Percentiles rank a stretch among this genome's conserved stretches.
Conservation (phyloP, 805 yeast genomes). For the Zygosaccharomyces pseudorouxii region DNA sequence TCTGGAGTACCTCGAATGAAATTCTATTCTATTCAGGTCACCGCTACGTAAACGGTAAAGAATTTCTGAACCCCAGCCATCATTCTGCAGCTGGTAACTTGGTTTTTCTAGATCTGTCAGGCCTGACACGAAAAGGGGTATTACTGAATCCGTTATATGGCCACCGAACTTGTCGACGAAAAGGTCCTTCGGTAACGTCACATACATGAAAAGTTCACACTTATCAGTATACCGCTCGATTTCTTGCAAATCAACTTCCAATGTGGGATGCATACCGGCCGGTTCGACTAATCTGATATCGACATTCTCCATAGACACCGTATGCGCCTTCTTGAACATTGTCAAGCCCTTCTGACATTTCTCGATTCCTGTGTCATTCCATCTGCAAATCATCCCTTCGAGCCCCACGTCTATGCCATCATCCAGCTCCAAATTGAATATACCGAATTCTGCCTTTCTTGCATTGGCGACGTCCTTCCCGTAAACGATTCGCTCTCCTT, state of each 20-base stretch:
- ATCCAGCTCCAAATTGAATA: slow-evolving; percentile 26
- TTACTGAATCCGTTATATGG: not conserved
- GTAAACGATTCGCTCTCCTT: slow-evolving; percentile 7
- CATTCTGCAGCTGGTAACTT: slow-evolving; percentile 36
- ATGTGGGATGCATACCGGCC: slow-evolving; percentile 38
- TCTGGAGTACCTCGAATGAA: slow-evolving; percentile 49
- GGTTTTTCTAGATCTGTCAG: slow-evolving; percentile 57
- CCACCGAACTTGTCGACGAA: slow-evolving; percentile 47
- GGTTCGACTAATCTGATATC: slow-evolving; percentile 27
- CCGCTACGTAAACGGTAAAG: slow-evolving; percentile 36
- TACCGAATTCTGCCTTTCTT: slow-evolving; percentile 27
- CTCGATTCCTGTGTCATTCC: slow-evolving; percentile 21
- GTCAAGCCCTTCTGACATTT: slow-evolving; percentile 30
- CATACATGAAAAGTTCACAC: slow-evolving; percentile 43
- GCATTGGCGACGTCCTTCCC: not conserved
- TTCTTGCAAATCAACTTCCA: slow-evolving; percentile 19
- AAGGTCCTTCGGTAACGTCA: slow-evolving; percentile 42
- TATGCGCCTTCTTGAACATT: slow-evolving; percentile 20
- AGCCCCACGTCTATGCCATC: slow-evolving; percentile 24
- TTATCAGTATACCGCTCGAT: slow-evolving; percentile 8
- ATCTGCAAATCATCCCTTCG: slow-evolving; percentile 29
- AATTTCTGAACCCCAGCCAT: slow-evolving; percentile 44
- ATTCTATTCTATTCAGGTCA: slow-evolving; percentile 35
- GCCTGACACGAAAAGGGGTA: slow-evolving; percentile 46
- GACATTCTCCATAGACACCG: not conserved